Base-by-base conservation (phyloP, 108 stramenopile genomes). In the Pseudonitzschia delicatissima region DNA sequence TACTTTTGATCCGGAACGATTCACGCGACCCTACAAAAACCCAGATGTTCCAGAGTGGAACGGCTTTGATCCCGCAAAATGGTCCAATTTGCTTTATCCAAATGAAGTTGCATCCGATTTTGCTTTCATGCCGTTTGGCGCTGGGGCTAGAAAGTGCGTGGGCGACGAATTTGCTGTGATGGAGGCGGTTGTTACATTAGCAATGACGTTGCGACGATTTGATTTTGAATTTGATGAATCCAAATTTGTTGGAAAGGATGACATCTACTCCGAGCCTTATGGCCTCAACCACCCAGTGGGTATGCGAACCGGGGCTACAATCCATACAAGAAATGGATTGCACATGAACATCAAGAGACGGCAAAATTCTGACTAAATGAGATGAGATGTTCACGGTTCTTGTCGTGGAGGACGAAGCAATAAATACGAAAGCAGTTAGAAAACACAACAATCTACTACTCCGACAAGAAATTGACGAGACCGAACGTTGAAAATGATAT, bases 101-200 rank as follows among this genome's bases (percentile, higher is more conserved):
- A 98, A 93, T 63, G 97, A 98, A 67, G 62, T 92, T 34, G 79
- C 92, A 9, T 79, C 96, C 2, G 96, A 98, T 67, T 96, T 87
- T 70, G 94, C 93, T 32, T 96, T 73, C 73, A 65, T 95, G 15
- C 93, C 94, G 23, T 96, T 96, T 64, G 95, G 96, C 48, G 97
- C 90, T 23, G 97, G 97, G 7, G 80, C 92, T 44, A 83, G 97
- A 35, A 98, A 97, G 73, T 98, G 97, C 68, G 88, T 98, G 13
- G 97, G 97, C 2, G 97, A 98, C 71, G 93, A 98, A 59, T 98
- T 98, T 73, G 97, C 97, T 4, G 77, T 85, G 15, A 74, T 98
- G 73, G 97, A 98, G 71, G 95, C 96, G 12, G 89, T 88, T 1
- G 94, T 96, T 8, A 96, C 95, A 15, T 77, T 98, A 42, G 84